phyloP scores from a whole-genome alignment of 352 stramenopile genomes.

The Phytopythium kandeliae region DNA sequence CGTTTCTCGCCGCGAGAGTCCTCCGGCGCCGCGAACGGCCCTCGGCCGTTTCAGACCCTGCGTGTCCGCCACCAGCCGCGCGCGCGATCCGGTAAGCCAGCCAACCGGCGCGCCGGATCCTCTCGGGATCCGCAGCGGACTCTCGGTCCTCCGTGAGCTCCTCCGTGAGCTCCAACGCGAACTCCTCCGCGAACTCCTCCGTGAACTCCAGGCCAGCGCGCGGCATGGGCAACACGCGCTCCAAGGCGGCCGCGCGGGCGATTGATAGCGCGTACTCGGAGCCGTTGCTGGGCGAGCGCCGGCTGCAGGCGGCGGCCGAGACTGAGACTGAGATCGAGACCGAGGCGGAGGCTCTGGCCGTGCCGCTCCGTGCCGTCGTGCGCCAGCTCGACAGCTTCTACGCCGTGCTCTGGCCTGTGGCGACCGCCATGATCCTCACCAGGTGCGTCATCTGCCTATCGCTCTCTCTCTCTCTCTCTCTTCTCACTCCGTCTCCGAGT shows the following conservation, averaged over 20 bases:
- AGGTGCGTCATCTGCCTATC: no score
- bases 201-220: no score
- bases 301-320: constrained; percentile 13
- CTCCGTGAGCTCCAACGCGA: no score
- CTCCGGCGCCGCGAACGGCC: no score
- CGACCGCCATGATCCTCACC: constrained; percentile 61
- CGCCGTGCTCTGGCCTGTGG: constrained; percentile 67
- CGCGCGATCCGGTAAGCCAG: no score
- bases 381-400: constrained; percentile 75
- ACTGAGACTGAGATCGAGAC: no score
- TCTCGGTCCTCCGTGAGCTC: no score
- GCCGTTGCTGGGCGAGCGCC: constrained; percentile 31
- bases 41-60: no score
- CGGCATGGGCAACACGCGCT: constrained; percentile 48
- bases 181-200: no score
- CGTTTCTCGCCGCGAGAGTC: no score
- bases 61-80: no score
- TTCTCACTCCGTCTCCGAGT: neutral
- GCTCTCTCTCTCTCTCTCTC: neutral
- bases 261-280: constrained; percentile 44
- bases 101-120: neutral
- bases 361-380: constrained; percentile 26
- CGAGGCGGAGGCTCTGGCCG: no score
- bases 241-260: constrained; percentile 14
- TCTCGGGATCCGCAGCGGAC: neutral